These are phyloP conservation scores for Aegilops umbellulata DNA, from an alignment of 176 grass and related monocot genomes.

Conservation along the genomic window DNA sequence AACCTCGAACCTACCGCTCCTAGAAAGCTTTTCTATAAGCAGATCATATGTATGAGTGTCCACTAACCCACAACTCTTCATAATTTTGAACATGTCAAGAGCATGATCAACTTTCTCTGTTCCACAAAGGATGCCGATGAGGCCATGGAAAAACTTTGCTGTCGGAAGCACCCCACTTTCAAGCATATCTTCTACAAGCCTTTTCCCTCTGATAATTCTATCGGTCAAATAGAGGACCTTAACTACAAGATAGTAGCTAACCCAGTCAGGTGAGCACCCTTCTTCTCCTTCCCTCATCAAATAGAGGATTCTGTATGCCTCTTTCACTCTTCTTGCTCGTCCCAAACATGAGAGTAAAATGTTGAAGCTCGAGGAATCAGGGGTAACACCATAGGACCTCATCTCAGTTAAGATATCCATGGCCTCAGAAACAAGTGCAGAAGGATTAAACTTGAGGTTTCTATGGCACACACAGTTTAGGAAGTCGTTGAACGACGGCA, in stretches of 20 bases:
- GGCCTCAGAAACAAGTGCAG: slow-evolving; percentile 58
- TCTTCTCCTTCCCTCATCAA: slow-evolving; percentile 55
- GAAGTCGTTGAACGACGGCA: slow-evolving; percentile 57
- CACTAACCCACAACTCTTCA: slow-evolving; percentile 40
- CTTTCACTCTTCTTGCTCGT: slow-evolving; percentile 66
- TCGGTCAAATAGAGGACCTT: slow-evolving; percentile 60
- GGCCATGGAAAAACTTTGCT: slow-evolving; percentile 53
- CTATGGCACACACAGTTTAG: slow-evolving; percentile 57
- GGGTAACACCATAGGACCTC: slow-evolving; percentile 37
- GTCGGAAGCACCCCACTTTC: slow-evolving; percentile 41
- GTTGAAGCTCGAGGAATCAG: slow-evolving; percentile 62
- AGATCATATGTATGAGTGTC: slow-evolving; percentile 49
- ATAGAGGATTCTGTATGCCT: slow-evolving; percentile 62
- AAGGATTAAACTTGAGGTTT: slow-evolving; percentile 73
- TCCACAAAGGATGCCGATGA: slow-evolving; percentile 65
- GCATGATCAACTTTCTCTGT: slow-evolving; percentile 57
- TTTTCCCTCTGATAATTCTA: slow-evolving; percentile 59
- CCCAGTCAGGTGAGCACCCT: slow-evolving; percentile 63
- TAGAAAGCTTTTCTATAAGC: slow-evolving; percentile 65
- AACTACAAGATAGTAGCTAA: slow-evolving; percentile 70
- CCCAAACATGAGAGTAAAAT: slow-evolving; percentile 70
- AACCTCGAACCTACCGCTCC: slow-evolving; percentile 56
- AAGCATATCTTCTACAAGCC: slow-evolving; percentile 61
- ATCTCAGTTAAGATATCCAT: slow-evolving; percentile 57
- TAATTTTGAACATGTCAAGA: slow-evolving; percentile 54